phyloP scores from a whole-genome alignment of 129 eudicot genomes.

The Flaveria robusta region DNA sequence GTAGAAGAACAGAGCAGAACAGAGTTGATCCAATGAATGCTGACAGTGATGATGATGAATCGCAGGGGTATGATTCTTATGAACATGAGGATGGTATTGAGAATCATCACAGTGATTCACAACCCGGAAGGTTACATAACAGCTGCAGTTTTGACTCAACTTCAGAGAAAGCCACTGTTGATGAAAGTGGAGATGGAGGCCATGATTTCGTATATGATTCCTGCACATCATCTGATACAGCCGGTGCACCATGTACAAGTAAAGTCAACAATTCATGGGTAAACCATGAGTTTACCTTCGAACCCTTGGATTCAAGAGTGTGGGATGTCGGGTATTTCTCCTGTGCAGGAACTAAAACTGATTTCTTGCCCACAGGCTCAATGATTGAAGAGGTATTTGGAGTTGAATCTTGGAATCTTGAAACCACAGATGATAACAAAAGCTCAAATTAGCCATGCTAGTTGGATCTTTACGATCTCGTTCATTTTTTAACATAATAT shows the following conservation, averaged over 20 bases:
- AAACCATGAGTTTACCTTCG: constrained; percentile 35
- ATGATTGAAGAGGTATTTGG: constrained; percentile 82
- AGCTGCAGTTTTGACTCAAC: constrained; percentile 31
- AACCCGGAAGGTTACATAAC: constrained; percentile 9
- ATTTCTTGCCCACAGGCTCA: constrained; percentile 58
- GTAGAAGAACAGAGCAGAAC: constrained; percentile 64
- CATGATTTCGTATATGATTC: constrained; percentile 42
- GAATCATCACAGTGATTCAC: neutral
- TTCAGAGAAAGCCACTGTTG: constrained; percentile 23
- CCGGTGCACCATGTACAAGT: constrained; percentile 13
- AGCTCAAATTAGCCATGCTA: constrained; percentile 22
- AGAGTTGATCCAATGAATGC: constrained; percentile 48
- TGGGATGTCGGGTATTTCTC: constrained; percentile 58
- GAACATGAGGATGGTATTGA: constrained; percentile 24
- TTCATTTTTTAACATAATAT: neutral
- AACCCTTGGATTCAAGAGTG: constrained; percentile 47
- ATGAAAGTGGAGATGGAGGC: constrained; percentile 34
- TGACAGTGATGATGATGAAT: constrained; percentile 71
- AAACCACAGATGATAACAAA: constrained; percentile 28
- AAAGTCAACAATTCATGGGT: constrained; percentile 33
- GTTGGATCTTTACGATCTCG: neutral
- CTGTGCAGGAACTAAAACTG: constrained; percentile 42
- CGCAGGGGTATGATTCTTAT: constrained; percentile 42
- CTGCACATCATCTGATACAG: constrained; percentile 39
- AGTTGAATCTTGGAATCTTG: constrained; percentile 44